phyloP scores from a whole-genome alignment of 805 yeast genomes.

The Schwanniomyces occidentalis region DNA sequence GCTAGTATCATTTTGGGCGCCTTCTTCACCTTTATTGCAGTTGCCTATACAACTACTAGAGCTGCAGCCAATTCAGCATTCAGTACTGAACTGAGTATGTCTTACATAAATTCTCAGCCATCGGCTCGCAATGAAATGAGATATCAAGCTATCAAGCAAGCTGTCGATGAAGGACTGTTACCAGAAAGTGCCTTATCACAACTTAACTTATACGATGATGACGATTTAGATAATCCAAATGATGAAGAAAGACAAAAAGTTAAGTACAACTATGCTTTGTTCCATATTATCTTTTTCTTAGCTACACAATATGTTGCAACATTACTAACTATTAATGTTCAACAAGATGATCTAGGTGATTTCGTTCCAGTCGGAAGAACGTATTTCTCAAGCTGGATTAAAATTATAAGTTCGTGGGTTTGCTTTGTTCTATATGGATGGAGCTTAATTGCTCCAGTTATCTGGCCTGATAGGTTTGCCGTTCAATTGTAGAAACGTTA shows the following conservation, averaged over 20 bases:
- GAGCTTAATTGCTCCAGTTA: slow-evolving; percentile 88
- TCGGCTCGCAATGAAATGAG: slow-evolving; percentile 63
- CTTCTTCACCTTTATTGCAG: slow-evolving; percentile 87
- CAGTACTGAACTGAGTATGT: slow-evolving; percentile 38
- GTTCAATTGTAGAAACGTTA: slow-evolving; percentile 18
- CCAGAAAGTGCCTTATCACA: slow-evolving; percentile 91
- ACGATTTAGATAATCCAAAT: slow-evolving; percentile 31
- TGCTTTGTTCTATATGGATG: slow-evolving; percentile 85
- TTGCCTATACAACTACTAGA: slow-evolving; percentile 95
- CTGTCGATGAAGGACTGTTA: slow-evolving; percentile 93
- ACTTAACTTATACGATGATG: slow-evolving; percentile 55
- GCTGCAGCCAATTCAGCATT: slow-evolving; percentile 74
- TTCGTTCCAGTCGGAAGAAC: slow-evolving; percentile 97
- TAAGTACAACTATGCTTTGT: slow-evolving; percentile 80
- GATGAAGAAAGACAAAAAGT: slow-evolving; percentile 66
- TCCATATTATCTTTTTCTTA: slow-evolving; percentile 87
- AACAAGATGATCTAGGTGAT: slow-evolving; percentile 78
- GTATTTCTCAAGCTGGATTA: slow-evolving; percentile 92
- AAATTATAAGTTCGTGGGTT: slow-evolving; percentile 88
- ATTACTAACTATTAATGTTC: slow-evolving; percentile 85
- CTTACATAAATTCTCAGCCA: slow-evolving; percentile 50
- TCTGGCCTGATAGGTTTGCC: slow-evolving; percentile 86
- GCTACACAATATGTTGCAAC: slow-evolving; percentile 98
- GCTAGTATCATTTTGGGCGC: slow-evolving; percentile 88
- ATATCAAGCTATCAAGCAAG: slow-evolving; percentile 84